Evolutionary conservation across 108 stramenopile species (phyloP).

Genomic region (Cyclotella atomus): DNA sequence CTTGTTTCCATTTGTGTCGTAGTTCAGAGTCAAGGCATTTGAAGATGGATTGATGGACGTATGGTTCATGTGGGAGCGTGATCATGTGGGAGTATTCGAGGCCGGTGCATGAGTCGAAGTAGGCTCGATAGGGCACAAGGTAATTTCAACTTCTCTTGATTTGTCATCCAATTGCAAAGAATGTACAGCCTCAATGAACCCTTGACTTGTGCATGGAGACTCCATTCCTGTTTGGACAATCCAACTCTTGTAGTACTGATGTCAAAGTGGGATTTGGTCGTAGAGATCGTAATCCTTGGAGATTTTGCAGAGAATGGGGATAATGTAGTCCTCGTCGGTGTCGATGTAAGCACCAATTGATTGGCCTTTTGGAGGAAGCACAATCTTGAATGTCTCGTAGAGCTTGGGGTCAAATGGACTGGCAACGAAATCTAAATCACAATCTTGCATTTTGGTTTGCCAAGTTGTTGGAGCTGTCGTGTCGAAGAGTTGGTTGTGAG

Average conservation of each 20-base stretch:
- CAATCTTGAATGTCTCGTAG: neutral
- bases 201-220: neutral
- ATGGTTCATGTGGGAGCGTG: neutral
- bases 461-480: neutral
- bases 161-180: neutral
- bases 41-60: neutral
- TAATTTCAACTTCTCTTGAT: neutral
- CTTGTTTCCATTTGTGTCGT: neutral
- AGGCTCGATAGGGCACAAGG: neutral
- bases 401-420: neutral
- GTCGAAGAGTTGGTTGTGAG: neutral
- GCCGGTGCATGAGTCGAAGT: neutral
- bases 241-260: conserved; percentile 7
- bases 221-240: conserved; percentile 4
- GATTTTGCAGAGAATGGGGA: neutral
- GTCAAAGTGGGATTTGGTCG: neutral
- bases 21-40: neutral
- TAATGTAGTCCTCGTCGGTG: neutral
- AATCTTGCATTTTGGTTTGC: neutral
- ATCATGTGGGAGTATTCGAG: neutral
- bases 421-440: neutral
- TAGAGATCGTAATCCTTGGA: neutral
- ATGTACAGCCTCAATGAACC: neutral
- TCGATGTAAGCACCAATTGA: neutral
- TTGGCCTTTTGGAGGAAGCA: conserved; percentile 5